These are phyloP conservation scores for Mycena leptocephala DNA, from an alignment of 768 basidiomycete species.

Conservation along the genomic window DNA sequence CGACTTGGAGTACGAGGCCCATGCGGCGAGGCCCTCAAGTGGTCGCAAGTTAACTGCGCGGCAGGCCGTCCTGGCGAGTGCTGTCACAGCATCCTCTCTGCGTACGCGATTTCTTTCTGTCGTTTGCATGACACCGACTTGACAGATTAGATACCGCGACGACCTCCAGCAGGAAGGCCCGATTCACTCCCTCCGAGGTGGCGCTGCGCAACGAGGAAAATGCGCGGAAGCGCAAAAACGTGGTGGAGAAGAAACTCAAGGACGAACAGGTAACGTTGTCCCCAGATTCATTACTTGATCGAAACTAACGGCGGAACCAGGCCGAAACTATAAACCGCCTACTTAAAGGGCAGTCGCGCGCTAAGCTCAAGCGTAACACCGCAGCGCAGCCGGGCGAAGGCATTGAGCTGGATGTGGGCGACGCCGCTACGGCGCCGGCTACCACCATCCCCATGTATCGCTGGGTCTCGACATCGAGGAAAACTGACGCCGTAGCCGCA, in stretches of 20 bases:
- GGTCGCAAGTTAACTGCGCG: conserved; percentile 54
- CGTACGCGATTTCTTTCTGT: conserved; percentile 45
- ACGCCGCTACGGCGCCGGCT: conserved; percentile 25
- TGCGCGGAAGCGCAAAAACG: conserved; percentile 70
- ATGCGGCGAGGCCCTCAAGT: conserved; percentile 31
- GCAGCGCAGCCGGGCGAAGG: conserved; percentile 51
- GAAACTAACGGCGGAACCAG: conserved; percentile 42
- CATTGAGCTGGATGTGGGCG: conserved; percentile 52
- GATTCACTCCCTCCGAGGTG: conserved; percentile 68
- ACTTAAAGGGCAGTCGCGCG: conserved; percentile 72
- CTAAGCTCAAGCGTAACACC: conserved; percentile 60
- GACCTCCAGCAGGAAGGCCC: conserved; percentile 58
- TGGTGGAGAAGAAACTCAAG: conserved; percentile 73
- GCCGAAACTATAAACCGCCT: conserved; percentile 77
- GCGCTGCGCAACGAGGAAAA: conserved; percentile 72
- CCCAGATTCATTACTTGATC: no score
- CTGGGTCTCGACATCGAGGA: conserved; percentile 61
- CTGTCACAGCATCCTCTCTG: conserved; percentile 59
- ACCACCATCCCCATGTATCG: conserved; percentile 59
- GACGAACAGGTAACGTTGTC: conserved; percentile 77
- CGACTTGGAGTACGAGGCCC: conserved; percentile 40
- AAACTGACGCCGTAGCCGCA: not conserved
- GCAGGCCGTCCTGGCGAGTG: conserved; percentile 66
- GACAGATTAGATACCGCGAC: not conserved
- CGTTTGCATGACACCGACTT: not conserved